These are phyloP conservation scores for Solanum lignicaule DNA, from an alignment of 257 asterid genomes.

Conservation along the genomic window DNA sequence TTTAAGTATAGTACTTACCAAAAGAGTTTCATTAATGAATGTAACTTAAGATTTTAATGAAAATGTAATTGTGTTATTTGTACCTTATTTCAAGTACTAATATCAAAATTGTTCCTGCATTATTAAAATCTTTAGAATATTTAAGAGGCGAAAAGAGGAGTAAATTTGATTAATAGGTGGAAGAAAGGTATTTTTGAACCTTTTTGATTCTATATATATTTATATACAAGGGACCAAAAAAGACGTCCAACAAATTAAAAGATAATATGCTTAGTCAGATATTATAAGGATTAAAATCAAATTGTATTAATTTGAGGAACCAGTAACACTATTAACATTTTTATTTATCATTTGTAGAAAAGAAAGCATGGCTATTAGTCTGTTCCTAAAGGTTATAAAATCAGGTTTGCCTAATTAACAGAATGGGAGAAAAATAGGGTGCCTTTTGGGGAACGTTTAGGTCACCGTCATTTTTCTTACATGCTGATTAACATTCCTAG, in stretches of 20 bases:
- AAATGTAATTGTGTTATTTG: neutral
- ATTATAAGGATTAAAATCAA: neutral
- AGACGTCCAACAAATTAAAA: neutral
- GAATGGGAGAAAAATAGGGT: neutral
- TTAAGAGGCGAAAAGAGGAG: neutral
- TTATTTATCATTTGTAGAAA: neutral
- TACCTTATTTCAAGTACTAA: neutral
- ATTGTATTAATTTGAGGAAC: neutral
- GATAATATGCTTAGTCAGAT: neutral
- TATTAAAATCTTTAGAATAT: neutral
- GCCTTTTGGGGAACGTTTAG: neutral
- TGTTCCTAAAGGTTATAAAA: neutral
- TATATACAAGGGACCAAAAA: rapidly evolving
- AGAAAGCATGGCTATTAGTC: neutral
- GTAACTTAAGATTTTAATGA: neutral
- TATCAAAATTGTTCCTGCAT: neutral
- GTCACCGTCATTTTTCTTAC: neutral
- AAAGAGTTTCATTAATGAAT: neutral
- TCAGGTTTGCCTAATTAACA: neutral
- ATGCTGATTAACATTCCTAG: neutral
- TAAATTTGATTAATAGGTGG: neutral
- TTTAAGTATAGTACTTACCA: neutral
- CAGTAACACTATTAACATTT: neutral
- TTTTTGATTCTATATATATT: too few species aligned
- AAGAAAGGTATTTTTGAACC: neutral